These are phyloP conservation scores for Nannizziopsis barbatae DNA, from an alignment of 2,329 filamentous ascomycete genomes.

Conservation along the genomic window DNA sequence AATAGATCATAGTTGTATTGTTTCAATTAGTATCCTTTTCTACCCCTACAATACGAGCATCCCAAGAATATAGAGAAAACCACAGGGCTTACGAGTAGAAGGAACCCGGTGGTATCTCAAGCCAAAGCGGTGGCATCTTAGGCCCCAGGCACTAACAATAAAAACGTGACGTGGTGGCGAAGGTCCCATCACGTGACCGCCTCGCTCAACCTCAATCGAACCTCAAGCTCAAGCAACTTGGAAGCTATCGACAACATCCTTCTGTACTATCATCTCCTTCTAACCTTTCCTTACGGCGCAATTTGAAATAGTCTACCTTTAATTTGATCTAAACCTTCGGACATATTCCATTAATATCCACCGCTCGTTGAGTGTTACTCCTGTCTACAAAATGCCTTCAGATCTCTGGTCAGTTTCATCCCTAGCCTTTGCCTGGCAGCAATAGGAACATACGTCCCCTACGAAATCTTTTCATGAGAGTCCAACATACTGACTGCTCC, in stretches of 20 bases:
- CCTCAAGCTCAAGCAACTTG: background rate
- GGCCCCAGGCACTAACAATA: background rate
- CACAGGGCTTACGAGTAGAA: too few relatives aligned
- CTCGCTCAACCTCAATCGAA: background rate
- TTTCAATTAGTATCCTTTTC: too few relatives aligned
- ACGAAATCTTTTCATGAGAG: background rate
- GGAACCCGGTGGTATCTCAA: too few relatives aligned
- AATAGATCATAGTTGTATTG: too few relatives aligned
- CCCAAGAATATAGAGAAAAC: too few relatives aligned
- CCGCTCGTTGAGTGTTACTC: too few relatives aligned
- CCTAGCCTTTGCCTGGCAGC: slow-evolving; percentile 18
- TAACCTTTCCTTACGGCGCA: background rate
- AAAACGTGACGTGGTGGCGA: background rate
- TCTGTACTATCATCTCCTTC: background rate
- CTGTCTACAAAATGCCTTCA: slow-evolving; percentile 52
- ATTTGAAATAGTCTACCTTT: slow-evolving; percentile 1
- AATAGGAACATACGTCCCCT: slow-evolving; percentile 12
- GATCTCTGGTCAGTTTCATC: slow-evolving; percentile 63
- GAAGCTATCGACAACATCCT: background rate
- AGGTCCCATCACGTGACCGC: background rate
- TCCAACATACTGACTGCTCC: background rate
- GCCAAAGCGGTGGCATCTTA: too few relatives aligned
- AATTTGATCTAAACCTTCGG: background rate
- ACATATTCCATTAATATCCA: slow-evolving; percentile 1
- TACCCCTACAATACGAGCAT: too few relatives aligned